Evolutionary conservation across 2,329 filamentous ascomycete genomes (phyloP).

Genomic region (Xylariaceae sp.): DNA sequence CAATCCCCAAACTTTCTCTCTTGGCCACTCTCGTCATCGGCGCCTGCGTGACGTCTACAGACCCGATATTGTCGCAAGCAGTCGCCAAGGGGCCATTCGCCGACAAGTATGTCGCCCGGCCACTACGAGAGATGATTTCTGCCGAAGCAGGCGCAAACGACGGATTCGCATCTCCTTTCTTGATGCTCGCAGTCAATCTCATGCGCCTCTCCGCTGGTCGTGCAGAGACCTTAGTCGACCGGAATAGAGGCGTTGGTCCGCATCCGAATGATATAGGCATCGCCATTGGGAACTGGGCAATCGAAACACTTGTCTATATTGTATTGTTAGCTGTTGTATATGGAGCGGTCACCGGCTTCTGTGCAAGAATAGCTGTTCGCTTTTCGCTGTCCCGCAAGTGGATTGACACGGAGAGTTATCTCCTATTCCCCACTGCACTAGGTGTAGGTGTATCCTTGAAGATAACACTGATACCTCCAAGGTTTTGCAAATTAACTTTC

Average conservation of each 20-base stretch:
- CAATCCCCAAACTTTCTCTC: constrained; percentile 60
- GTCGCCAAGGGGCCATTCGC: constrained; percentile 68
- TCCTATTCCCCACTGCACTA: constrained; percentile 57
- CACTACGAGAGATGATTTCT: constrained; percentile 65
- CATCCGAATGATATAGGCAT: constrained; percentile 57
- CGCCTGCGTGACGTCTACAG: constrained; percentile 66
- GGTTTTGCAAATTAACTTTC: not conserved
- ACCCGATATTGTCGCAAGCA: constrained; percentile 66
- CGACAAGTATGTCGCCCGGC: constrained; percentile 64
- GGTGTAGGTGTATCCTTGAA: constrained; percentile 42
- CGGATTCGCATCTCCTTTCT: constrained; percentile 66
- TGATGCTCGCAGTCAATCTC: constrained; percentile 63
- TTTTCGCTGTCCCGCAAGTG: constrained; percentile 53
- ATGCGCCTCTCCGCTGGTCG: constrained; percentile 57
- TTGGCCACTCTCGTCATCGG: constrained; percentile 62
- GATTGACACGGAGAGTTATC: constrained; percentile 61
- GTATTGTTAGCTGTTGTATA: constrained; percentile 59
- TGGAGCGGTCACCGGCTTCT: constrained; percentile 57
- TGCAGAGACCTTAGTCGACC: constrained; percentile 31
- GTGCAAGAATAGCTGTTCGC: constrained; percentile 53
- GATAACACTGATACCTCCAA: not conserved
- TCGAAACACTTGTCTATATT: constrained; percentile 66
- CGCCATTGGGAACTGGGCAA: constrained; percentile 61
- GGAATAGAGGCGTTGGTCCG: constrained; percentile 49
- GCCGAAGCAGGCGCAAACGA: constrained; percentile 68